Evolutionary conservation across 305 asterid genomes (phyloP).

Genomic region (Solanum hybrid): DNA sequence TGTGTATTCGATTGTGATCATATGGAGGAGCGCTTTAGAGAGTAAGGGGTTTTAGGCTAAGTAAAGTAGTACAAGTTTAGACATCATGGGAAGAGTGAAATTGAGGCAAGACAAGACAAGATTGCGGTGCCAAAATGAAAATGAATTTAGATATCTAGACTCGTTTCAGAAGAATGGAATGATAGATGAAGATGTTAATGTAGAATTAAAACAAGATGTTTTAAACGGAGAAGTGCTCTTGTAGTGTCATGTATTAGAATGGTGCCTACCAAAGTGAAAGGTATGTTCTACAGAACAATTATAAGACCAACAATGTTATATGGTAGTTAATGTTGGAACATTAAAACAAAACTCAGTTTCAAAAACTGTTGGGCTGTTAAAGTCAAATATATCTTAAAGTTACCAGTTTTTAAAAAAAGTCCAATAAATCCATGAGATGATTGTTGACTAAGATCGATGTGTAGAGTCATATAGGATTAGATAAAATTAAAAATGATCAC

Average conservation of each 20-base stretch:
- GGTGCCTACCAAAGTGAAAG: not conserved
- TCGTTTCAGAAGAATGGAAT: not conserved
- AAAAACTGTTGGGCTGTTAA: not conserved
- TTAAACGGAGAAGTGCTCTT: not conserved
- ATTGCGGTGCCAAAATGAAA: not conserved
- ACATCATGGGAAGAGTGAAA: not conserved
- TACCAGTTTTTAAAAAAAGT: not conserved
- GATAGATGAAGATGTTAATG: not conserved
- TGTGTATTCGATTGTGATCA: not conserved
- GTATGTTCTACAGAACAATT: not conserved
- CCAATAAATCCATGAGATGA: not conserved
- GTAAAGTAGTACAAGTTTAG: not conserved
- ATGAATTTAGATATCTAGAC: not conserved
- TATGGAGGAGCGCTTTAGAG: not conserved
- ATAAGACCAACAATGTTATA: not conserved
- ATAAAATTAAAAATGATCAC: not conserved
- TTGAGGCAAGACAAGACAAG: not conserved
- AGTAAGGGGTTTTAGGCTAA: not conserved
- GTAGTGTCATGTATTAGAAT: not conserved
- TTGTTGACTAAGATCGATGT: not conserved
- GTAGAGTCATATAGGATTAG: not conserved
- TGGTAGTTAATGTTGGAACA: not conserved
- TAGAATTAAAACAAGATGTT: not conserved
- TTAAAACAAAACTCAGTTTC: not conserved
- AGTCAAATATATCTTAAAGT: not conserved